These are phyloP conservation scores for Heritiera littoralis DNA, from an alignment of 345 rosid genomes.

Conservation along the genomic window DNA sequence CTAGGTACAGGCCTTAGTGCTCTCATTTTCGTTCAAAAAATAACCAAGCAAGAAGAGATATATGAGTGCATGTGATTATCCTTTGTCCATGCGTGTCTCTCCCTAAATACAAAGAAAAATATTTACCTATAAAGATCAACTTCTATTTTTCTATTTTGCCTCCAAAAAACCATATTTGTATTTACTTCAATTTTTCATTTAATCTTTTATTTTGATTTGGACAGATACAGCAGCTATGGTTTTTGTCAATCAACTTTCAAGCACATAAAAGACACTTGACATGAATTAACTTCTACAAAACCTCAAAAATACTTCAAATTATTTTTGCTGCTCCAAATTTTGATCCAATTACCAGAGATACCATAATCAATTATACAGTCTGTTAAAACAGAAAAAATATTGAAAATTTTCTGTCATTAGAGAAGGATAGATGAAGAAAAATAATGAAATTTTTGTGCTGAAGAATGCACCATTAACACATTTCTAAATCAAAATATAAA, in stretches of 20 bases:
- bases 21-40: background rate
- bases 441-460: too few species aligned
- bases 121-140: background rate
- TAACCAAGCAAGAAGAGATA: background rate
- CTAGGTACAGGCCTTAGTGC: background rate
- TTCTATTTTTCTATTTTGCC: background rate
- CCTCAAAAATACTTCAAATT: too few species aligned
- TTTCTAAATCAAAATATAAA: conserved; percentile 15
- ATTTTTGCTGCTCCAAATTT: too few species aligned
- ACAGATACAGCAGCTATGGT: background rate
- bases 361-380: too few species aligned
- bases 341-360: too few species aligned
- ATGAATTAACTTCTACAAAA: too few species aligned
- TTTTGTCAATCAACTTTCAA: background rate
- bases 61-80: too few species aligned
- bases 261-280: too few species aligned
- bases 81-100: too few species aligned
- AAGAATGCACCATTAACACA: background rate
- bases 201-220: background rate
- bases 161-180: background rate
- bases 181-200: background rate
- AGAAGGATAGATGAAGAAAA: too few species aligned
- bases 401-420: too few species aligned
- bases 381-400: too few species aligned
- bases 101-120: background rate